Evolutionary conservation across 768 basidiomycete genomes (phyloP).

Genomic region (Suillus placidus): DNA sequence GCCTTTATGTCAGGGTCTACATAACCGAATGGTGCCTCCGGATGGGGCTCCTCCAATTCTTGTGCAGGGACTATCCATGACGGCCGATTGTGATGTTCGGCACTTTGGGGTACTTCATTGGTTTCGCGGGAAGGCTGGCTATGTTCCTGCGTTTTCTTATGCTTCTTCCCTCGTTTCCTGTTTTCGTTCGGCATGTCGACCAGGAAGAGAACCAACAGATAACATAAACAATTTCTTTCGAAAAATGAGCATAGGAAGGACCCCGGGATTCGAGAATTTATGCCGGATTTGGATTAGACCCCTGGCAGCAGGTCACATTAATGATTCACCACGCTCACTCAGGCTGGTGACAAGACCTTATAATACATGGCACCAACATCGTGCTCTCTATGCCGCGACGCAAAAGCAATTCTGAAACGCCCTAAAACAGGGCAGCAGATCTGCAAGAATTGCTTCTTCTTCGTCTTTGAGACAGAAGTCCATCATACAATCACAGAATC

Average conservation of each 20-base stretch:
- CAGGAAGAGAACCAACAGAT: background rate
- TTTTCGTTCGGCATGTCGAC: conserved; percentile 69
- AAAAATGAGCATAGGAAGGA: conserved; percentile 4
- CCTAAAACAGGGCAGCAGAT: conserved; percentile 98
- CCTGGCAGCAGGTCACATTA: background rate
- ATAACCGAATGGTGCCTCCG: conserved; percentile 86
- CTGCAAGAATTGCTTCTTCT: conserved; percentile 95
- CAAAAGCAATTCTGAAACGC: conserved; percentile 86
- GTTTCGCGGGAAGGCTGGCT: conserved; percentile 13
- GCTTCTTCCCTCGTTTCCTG: conserved; percentile 76
- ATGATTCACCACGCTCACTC: background rate
- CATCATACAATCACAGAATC: conserved; percentile 92
- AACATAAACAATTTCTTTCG: background rate
- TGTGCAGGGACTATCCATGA: conserved; percentile 68
- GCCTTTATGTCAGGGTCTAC: conserved; percentile 90
- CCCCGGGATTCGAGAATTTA: background rate
- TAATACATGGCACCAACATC: conserved; percentile 72
- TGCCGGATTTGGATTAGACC: conserved; percentile 2
- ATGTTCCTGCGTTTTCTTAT: conserved; percentile 51
- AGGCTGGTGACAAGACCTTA: conserved; percentile 1
- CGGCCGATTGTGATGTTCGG: conserved; percentile 41
- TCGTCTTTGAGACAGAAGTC: conserved; percentile 97
- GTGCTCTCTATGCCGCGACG: conserved; percentile 75
- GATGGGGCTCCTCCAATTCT: conserved; percentile 44
- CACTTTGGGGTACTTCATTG: conserved; percentile 18